A percentile compares a stretch with the other conserved stretches of the same genome.
phyloP scores from a whole-genome alignment of 1,284 basidiomycete genomes.

The Cryptococcus floricola region DNA sequence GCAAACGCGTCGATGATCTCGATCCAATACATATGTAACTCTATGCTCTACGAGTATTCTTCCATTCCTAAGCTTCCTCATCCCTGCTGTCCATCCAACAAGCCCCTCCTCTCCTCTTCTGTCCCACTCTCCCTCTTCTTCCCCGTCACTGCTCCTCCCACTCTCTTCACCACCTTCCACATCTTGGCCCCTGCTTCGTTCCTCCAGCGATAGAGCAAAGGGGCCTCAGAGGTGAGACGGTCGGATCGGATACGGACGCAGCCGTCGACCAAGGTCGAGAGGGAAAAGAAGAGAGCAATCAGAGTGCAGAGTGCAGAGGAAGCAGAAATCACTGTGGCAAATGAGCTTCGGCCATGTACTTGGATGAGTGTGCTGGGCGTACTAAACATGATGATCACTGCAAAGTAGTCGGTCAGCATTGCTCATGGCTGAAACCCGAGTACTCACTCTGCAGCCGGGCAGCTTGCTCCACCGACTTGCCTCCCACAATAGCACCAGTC shows the following conservation, averaged over 20 bases:
- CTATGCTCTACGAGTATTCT: background rate
- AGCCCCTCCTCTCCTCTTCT: constrained; percentile 7
- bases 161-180: constrained; percentile 27
- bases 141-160: background rate
- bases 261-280: constrained; percentile 62
- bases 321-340: constrained; percentile 62
- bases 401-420: background rate
- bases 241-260: constrained; percentile 68
- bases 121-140: constrained; percentile 4
- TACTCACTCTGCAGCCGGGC: constrained; percentile 66
- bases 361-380: constrained; percentile 3
- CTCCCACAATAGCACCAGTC: constrained; percentile 82
- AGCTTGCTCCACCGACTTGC: constrained; percentile 74
- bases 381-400: constrained; percentile 80
- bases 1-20: no score
- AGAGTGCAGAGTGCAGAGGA: constrained; percentile 66
- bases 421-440: background rate
- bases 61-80: background rate
- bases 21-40: background rate
- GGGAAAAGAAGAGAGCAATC: constrained; percentile 59
- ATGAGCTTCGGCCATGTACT: background rate
- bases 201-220: constrained; percentile 54
- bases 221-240: constrained; percentile 57
- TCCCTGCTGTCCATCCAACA: constrained; percentile 5
- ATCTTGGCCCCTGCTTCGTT: constrained; percentile 34